These are phyloP conservation scores for Zymoseptoria tritici DNA, from an alignment of 2,329 filamentous ascomycete species.

Conservation along the genomic window DNA sequence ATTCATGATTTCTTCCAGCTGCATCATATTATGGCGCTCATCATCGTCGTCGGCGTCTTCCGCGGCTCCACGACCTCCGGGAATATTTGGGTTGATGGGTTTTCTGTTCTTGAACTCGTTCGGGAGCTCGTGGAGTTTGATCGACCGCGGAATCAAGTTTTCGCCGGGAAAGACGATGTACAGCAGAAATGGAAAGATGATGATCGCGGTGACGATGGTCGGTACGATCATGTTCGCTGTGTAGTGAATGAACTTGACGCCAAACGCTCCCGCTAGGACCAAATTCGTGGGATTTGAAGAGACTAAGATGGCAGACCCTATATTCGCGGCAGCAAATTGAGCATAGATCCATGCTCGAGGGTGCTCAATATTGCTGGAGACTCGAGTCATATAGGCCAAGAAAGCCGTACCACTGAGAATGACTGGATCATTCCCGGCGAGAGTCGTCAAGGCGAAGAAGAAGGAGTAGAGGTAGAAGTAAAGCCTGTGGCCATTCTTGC, in stretches of 20 bases:
- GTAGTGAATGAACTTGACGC: constrained; percentile 64
- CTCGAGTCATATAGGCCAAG: constrained; percentile 68
- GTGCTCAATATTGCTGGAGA: constrained; percentile 64
- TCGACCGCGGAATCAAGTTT: constrained; percentile 55
- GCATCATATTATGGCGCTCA: constrained; percentile 49
- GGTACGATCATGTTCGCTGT: constrained; percentile 73
- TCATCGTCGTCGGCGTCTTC: constrained; percentile 43
- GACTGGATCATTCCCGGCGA: constrained; percentile 69
- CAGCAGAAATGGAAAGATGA: constrained; percentile 62
- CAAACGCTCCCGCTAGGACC: constrained; percentile 64
- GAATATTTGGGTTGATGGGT: constrained; percentile 67
- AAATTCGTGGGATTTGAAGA: constrained; percentile 73
- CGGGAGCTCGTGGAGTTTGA: constrained; percentile 61
- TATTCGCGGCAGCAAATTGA: constrained; percentile 66
- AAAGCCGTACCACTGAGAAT: constrained; percentile 69
- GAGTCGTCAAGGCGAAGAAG: constrained; percentile 60
- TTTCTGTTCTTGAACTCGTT: constrained; percentile 48
- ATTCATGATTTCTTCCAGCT: constrained; percentile 67
- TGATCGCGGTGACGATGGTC: constrained; percentile 57
- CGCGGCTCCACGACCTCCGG: constrained; percentile 51
- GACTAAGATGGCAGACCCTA: constrained; percentile 66
- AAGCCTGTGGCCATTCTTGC: constrained; percentile 57
- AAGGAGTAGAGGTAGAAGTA: constrained; percentile 69
- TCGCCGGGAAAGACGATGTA: constrained; percentile 62
- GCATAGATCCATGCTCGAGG: constrained; percentile 66